A percentile compares a stretch with the other conserved stretches of the same genome.
These are phyloP conservation scores for Salvia splendens DNA, from an alignment of 257 asterid species.

Conservation along the genomic window DNA sequence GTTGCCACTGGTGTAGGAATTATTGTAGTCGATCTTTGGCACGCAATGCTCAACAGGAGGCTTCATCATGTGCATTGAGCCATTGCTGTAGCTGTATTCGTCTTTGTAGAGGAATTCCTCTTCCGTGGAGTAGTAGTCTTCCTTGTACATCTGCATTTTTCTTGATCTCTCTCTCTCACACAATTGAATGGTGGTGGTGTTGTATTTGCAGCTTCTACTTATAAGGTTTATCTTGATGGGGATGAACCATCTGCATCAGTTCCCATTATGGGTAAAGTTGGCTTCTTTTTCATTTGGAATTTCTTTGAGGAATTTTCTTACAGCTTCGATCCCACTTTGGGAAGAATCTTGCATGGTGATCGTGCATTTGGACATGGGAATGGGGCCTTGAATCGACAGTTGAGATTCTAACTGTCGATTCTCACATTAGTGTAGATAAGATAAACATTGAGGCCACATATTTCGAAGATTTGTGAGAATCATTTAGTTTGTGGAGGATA, in stretches of 20 bases:
- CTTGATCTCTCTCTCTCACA: neutral
- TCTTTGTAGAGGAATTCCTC: neutral
- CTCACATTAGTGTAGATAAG: neutral
- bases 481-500: too few relatives aligned
- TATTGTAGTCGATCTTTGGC: too few relatives aligned
- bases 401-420: constrained; percentile 1
- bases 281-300: neutral
- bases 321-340: constrained; percentile 18
- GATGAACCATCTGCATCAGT: constrained; percentile 11
- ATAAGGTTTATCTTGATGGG: constrained; percentile 7
- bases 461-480: too few relatives aligned
- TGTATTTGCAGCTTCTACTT: neutral
- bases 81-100: neutral
- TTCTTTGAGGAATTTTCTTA: neutral
- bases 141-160: constrained; percentile 31
- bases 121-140: neutral
- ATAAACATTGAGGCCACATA: too few relatives aligned
- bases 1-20: too few relatives aligned
- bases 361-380: too few relatives aligned
- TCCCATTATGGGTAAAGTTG: neutral
- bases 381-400: neutral
- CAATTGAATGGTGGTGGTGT: neutral
- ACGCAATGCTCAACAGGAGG: neutral
- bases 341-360: neutral
- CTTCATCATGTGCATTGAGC: constrained; percentile 20